Percentiles rank a stretch among this genome's conserved stretches.
Conservation (phyloP, 2,329 filamentous ascomycete genomes). For the Ophiognomonia clavigignenti-juglandacearum region DNA sequence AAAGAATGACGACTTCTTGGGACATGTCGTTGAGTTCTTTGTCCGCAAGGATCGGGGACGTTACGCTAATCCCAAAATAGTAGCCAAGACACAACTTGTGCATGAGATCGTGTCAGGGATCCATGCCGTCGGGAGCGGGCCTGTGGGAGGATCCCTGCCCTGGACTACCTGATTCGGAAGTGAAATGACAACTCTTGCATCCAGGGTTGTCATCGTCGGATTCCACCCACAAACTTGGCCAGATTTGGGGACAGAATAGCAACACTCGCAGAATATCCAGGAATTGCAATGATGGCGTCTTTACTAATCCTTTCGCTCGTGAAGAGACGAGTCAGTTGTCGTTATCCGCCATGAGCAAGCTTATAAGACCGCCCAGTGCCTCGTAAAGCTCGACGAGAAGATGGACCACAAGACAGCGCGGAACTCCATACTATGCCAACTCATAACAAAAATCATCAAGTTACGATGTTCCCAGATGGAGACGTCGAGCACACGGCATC, state of each 20-base stretch:
- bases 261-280: background rate
- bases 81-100: slow-evolving; percentile 22
- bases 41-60: background rate
- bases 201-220: background rate
- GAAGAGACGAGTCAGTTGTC: background rate
- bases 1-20: background rate
- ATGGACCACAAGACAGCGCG: too few species aligned
- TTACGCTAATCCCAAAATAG: slow-evolving; percentile 15
- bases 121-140: background rate
- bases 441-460: background rate
- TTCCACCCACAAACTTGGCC: background rate
- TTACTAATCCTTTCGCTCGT: background rate
- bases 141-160: background rate
- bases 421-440: background rate
- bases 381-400: too few species aligned
- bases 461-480: background rate
- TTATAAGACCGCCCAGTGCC: background rate
- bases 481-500: background rate
- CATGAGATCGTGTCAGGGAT: slow-evolving; percentile 14
- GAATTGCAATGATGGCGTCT: background rate
- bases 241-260: background rate
- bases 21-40: background rate
- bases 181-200: slow-evolving; percentile 10
- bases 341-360: background rate
- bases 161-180: slow-evolving; percentile 3